Percentiles rank a stretch among this genome's conserved stretches.
Evolutionary conservation across 1,284 basidiomycete species (phyloP).

Genomic region (Sanguinoderma infundibulare): DNA sequence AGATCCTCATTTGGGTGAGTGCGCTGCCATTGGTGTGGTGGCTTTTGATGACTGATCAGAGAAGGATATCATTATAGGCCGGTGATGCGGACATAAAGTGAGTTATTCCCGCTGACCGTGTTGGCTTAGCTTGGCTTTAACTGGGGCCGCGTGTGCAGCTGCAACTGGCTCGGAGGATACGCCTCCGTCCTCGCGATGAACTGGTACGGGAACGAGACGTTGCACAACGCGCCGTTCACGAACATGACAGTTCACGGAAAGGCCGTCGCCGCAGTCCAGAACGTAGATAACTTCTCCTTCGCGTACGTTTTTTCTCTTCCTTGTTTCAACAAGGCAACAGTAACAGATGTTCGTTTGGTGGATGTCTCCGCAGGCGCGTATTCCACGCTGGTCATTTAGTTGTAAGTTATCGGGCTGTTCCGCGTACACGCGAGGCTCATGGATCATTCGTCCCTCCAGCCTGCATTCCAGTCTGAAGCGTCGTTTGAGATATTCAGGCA

Average conservation of each 20-base stretch:
- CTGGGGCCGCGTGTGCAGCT: conserved; percentile 40
- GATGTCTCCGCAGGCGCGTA: conserved; percentile 44
- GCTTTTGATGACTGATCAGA: neutral
- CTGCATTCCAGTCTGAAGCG: conserved; percentile 61
- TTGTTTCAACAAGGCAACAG: too few relatives aligned
- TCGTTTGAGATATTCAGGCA: conserved; percentile 63
- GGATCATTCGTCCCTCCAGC: conserved; percentile 36
- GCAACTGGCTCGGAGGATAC: conserved; percentile 68
- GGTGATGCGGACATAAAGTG: conserved; percentile 71
- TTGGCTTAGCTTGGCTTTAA: neutral
- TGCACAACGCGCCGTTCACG: conserved; percentile 52
- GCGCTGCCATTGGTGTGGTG: neutral
- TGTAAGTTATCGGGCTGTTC: conserved; percentile 40
- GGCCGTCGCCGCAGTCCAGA: conserved; percentile 59
- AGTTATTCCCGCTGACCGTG: conserved; percentile 13
- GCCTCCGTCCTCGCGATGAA: conserved; percentile 61
- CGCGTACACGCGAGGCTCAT: neutral
- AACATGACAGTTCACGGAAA: conserved; percentile 59
- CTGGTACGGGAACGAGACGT: conserved; percentile 58
- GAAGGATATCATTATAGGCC: conserved; percentile 43
- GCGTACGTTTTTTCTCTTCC: conserved; percentile 21
- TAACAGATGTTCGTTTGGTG: neutral
- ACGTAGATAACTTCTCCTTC: conserved; percentile 63
- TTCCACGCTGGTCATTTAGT: conserved; percentile 63
- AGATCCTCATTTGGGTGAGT: conserved; percentile 63